These are phyloP conservation scores for Lenwebbia sp. DNA, from an alignment of 345 rosid species.

Conservation along the genomic window DNA sequence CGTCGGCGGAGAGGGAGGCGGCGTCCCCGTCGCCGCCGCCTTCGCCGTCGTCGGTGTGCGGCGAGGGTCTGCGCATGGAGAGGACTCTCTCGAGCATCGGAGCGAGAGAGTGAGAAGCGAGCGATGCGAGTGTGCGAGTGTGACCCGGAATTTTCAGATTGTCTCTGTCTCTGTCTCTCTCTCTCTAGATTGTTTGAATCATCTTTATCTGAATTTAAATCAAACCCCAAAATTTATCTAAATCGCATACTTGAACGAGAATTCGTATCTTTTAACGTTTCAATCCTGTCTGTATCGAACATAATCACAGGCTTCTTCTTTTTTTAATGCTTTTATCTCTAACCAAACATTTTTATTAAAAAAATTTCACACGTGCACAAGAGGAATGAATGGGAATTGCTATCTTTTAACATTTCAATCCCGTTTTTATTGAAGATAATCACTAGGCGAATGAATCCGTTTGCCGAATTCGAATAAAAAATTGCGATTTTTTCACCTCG, in stretches of 20 bases:
- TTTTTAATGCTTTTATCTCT: background rate
- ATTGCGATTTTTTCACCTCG: background rate
- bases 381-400: too few relatives aligned
- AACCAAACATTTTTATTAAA: background rate
- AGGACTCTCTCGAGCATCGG: conserved; percentile 49
- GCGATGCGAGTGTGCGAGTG: background rate
- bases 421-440: too few relatives aligned
- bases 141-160: background rate
- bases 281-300: background rate
- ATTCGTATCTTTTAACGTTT: background rate
- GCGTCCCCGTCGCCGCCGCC: conserved; percentile 1
- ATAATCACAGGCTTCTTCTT: background rate
- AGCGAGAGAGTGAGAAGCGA: conserved; percentile 33
- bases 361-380: too few relatives aligned
- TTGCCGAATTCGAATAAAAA: rapidly evolving
- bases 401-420: too few relatives aligned
- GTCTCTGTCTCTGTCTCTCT: background rate
- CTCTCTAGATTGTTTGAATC: background rate
- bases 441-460: rapidly evolving
- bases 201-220: background rate
- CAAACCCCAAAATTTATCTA: background rate
- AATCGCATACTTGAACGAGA: background rate
- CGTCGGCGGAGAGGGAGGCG: conserved; percentile 22
- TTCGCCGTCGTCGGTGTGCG: conserved; percentile 13
- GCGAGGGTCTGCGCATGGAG: conserved; percentile 42